These are phyloP conservation scores for Scheffersomyces stipitis DNA, from an alignment of 805 yeast genomes.

Conservation along the genomic window DNA sequence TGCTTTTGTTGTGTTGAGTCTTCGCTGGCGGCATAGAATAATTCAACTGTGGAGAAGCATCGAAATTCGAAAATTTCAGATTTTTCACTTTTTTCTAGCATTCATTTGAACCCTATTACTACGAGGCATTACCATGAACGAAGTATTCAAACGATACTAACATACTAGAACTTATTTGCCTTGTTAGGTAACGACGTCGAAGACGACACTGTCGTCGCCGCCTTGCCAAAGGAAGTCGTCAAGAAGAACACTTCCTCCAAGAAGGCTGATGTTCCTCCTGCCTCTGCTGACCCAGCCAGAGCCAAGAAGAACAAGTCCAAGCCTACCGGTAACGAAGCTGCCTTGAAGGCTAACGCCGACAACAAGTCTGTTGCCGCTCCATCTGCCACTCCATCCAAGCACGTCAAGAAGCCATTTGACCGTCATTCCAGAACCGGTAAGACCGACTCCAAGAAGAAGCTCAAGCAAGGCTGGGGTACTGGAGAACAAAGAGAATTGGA, in stretches of 20 bases:
- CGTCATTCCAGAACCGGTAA: slow-evolving; percentile 85
- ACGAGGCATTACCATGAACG: too few species aligned
- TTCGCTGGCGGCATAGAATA: too few species aligned
- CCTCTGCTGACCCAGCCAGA: slow-evolving; percentile 76
- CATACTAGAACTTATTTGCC: slow-evolving; percentile 68
- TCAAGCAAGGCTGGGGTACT: slow-evolving; percentile 87
- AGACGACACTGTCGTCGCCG: slow-evolving; percentile 59
- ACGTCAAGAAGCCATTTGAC: slow-evolving; percentile 65
- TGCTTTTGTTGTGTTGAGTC: too few species aligned
- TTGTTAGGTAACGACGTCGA: slow-evolving; percentile 88
- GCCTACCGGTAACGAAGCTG: slow-evolving; percentile 87
- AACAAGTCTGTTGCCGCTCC: slow-evolving; percentile 69
- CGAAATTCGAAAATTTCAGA: too few species aligned
- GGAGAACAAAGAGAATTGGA: slow-evolving; percentile 64
- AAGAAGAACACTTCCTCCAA: slow-evolving; percentile 81
- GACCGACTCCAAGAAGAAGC: slow-evolving; percentile 81
- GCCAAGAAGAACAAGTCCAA: slow-evolving; percentile 71
- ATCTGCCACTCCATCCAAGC: slow-evolving; percentile 50
- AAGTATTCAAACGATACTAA: too few species aligned
- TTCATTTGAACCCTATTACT: too few species aligned
- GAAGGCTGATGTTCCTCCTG: slow-evolving; percentile 81
- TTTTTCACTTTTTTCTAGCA: too few species aligned
- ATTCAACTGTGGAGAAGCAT: too few species aligned
- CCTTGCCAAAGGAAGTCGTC: slow-evolving; percentile 66
- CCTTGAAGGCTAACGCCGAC: slow-evolving; percentile 59